Conservation (phyloP, 2,329 filamentous ascomycete genomes). For the Orbilia javanica region DNA sequence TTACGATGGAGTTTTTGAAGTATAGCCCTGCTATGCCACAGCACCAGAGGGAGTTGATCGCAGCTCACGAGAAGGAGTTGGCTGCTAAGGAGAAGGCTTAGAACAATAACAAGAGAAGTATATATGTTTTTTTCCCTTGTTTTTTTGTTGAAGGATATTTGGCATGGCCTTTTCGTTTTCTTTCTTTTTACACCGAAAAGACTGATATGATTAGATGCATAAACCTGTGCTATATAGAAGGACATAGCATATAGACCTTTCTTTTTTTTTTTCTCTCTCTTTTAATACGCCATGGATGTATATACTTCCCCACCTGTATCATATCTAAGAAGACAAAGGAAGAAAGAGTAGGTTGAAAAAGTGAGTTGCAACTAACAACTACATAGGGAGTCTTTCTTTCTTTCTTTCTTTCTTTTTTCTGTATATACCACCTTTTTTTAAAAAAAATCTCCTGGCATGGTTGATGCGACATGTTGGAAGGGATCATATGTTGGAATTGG, state of each 20-base stretch:
- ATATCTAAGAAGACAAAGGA: constrained; percentile 40
- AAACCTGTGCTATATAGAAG: not conserved
- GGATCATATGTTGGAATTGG: not conserved
- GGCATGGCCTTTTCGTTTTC: too few species aligned
- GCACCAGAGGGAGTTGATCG: constrained; percentile 82
- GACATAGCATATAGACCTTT: not conserved
- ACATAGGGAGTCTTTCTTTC: constrained; percentile 8
- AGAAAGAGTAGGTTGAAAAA: too few species aligned
- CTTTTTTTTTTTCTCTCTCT: not conserved
- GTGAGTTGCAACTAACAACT: too few species aligned
- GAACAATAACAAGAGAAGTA: not conserved
- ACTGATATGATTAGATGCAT: constrained; percentile 6
- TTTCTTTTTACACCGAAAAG: not conserved
- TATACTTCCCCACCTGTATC: constrained; percentile 38
- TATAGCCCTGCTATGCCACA: constrained; percentile 89
- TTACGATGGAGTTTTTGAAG: constrained; percentile 98
- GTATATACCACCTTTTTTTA: not conserved
- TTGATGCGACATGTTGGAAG: not conserved
- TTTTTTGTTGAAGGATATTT: constrained; percentile 3
- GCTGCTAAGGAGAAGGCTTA: constrained; percentile 70
- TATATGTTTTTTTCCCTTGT: not conserved
- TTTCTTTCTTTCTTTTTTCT: constrained; percentile 1
- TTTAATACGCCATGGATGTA: not conserved
- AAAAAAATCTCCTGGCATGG: not conserved
- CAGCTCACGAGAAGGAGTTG: constrained; percentile 76